These are phyloP conservation scores for Suillus decipiens DNA, from an alignment of 768 basidiomycete species.

Conservation along the genomic window DNA sequence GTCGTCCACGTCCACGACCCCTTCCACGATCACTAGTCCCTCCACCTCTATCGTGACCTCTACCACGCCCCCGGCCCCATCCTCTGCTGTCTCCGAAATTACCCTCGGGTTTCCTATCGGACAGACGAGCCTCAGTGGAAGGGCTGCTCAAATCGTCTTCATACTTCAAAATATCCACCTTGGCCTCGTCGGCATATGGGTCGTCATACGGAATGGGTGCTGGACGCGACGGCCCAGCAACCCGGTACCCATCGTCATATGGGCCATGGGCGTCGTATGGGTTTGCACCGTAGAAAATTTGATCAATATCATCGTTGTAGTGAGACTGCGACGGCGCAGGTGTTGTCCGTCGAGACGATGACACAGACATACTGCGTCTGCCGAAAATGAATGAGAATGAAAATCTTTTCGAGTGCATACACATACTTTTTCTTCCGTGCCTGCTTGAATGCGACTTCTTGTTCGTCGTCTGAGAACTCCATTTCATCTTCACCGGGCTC, in stretches of 20 bases:
- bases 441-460: constrained; percentile 73
- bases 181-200: constrained; percentile 61
- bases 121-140: neutral
- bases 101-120: neutral
- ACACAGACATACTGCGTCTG: constrained; percentile 56
- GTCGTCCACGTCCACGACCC: constrained; percentile 30
- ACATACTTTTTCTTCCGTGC: constrained; percentile 60
- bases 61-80: constrained; percentile 40
- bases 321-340: constrained; percentile 54
- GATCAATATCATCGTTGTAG: constrained; percentile 52
- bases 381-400: constrained; percentile 8
- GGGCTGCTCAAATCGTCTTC: constrained; percentile 2
- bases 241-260: constrained; percentile 64
- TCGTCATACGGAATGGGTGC: constrained; percentile 78
- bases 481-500: constrained; percentile 88
- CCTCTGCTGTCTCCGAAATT: constrained; percentile 17
- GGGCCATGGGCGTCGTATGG: constrained; percentile 68
- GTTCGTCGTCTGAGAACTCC: constrained; percentile 96
- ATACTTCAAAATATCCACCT: constrained; percentile 23
- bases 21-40: constrained; percentile 28
- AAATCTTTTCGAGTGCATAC: constrained; percentile 5
- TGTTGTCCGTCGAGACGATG: constrained; percentile 57
- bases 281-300: constrained; percentile 48
- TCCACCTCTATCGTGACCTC: constrained; percentile 31
- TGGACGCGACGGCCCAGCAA: constrained; percentile 58